These are phyloP conservation scores for Phytophthora sansomeana DNA, from an alignment of 352 stramenopile genomes.

Conservation along the genomic window DNA sequence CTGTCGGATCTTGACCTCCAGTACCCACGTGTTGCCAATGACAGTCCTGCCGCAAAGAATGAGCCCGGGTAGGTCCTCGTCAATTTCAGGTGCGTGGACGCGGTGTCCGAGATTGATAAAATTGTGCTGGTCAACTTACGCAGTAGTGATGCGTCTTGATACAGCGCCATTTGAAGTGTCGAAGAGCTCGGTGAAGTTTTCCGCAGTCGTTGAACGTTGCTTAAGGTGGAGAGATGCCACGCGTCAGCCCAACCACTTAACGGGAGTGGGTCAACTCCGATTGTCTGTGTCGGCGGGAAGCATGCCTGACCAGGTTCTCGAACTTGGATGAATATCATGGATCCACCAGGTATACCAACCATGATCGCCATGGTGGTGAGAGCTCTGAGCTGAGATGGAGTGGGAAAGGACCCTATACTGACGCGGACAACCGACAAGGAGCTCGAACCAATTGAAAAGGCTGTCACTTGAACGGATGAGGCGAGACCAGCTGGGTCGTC, in stretches of 20 bases:
- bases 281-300: constrained; percentile 10
- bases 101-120: constrained; percentile 35
- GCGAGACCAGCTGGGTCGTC: constrained; percentile 32
- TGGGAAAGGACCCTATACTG: constrained; percentile 31
- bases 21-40: constrained; percentile 55
- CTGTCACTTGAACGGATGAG: constrained; percentile 27
- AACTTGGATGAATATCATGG: constrained; percentile 37
- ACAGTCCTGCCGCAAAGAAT: constrained; percentile 50
- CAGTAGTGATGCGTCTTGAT: constrained; percentile 47
- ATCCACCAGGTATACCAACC: constrained; percentile 40
- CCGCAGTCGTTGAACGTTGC: constrained; percentile 42
- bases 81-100: constrained; percentile 29
- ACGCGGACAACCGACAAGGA: constrained; percentile 45
- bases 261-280: constrained; percentile 35
- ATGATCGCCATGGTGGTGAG: constrained; percentile 18
- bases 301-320: constrained; percentile 49
- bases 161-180: constrained; percentile 25
- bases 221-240: constrained; percentile 51
- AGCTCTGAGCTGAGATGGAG: constrained; percentile 9
- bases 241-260: constrained; percentile 62
- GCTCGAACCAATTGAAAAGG: constrained; percentile 31
- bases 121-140: constrained; percentile 45
- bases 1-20: constrained; percentile 18
- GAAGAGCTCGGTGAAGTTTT: constrained; percentile 17
- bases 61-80: constrained; percentile 40